These are phyloP conservation scores for Boletus tylopilopsis DNA, from an alignment of 768 basidiomycete genomes.

Conservation along the genomic window DNA sequence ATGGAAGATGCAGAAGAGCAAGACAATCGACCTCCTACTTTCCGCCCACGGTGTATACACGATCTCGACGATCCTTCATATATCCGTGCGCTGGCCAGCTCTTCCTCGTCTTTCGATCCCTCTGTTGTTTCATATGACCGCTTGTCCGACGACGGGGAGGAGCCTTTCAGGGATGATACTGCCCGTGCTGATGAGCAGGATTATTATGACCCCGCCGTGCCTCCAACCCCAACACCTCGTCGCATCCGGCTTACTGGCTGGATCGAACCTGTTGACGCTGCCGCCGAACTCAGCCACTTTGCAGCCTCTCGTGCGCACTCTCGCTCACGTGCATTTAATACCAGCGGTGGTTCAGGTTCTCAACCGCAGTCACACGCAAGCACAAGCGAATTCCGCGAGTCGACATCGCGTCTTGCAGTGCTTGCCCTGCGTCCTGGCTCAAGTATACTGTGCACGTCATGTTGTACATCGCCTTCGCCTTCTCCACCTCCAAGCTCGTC, in stretches of 20 bases:
- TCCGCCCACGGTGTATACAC: slow-evolving; percentile 49
- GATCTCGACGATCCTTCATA: slow-evolving; percentile 42
- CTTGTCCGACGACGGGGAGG: not conserved
- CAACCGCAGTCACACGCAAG: too few species aligned
- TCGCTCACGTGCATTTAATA: not conserved
- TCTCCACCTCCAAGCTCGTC: not conserved
- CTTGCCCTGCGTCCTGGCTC: not conserved
- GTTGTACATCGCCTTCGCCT: not conserved
- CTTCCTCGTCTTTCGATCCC: slow-evolving; percentile 4
- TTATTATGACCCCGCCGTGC: slow-evolving; percentile 12
- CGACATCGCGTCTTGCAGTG: not conserved
- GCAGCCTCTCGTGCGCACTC: slow-evolving; percentile 29
- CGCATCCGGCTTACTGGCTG: slow-evolving; percentile 49
- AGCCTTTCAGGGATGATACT: not conserved
- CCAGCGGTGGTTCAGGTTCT: not conserved
- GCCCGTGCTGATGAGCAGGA: slow-evolving; percentile 7
- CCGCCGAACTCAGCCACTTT: slow-evolving; percentile 49
- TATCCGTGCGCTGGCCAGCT: slow-evolving; percentile 10
- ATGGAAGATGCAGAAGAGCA: slow-evolving; percentile 32
- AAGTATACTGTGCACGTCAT: not conserved
- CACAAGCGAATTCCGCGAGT: not conserved
- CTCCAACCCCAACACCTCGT: slow-evolving; percentile 19
- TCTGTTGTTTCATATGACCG: not conserved
- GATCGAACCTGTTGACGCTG: slow-evolving; percentile 53
- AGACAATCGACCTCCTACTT: slow-evolving; percentile 24